These are phyloP conservation scores for Fusarium nodosum DNA, from an alignment of 2,329 filamentous ascomycete species.

Conservation along the genomic window DNA sequence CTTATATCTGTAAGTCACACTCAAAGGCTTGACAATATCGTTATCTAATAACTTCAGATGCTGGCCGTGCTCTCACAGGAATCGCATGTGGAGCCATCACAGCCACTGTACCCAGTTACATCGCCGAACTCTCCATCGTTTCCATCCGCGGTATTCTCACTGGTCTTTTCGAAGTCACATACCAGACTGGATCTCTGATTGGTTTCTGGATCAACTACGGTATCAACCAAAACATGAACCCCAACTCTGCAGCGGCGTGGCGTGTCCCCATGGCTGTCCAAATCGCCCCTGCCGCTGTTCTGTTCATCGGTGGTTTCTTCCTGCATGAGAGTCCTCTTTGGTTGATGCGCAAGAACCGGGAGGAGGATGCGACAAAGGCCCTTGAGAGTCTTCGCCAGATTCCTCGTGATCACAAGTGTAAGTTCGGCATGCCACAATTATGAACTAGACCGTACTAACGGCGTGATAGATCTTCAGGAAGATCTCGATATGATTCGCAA, in stretches of 20 bases:
- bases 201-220: conserved; percentile 67
- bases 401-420: conserved; percentile 55
- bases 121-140: conserved; percentile 72
- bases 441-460: conserved; percentile 8
- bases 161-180: conserved; percentile 66
- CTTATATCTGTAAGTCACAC: conserved; percentile 57
- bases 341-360: conserved; percentile 54
- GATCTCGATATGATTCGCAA: conserved; percentile 63
- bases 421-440: background rate
- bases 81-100: conserved; percentile 69
- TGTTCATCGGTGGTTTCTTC: conserved; percentile 62
- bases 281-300: conserved; percentile 60
- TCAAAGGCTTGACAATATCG: fast-evolving
- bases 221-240: conserved; percentile 57
- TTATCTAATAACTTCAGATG: conserved; percentile 58
- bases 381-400: conserved; percentile 60
- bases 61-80: conserved; percentile 69
- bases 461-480: conserved; percentile 57
- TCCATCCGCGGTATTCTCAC: conserved; percentile 70
- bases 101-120: conserved; percentile 73
- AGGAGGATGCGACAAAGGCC: conserved; percentile 52
- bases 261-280: conserved; percentile 63
- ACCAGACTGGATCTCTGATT: conserved; percentile 65
- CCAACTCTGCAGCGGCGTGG: conserved; percentile 57
- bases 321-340: conserved; percentile 60